Percentiles rank a stretch among this genome's conserved stretches.
Evolutionary conservation across 768 basidiomycete genomes (phyloP).

Genomic region (Suillus alpinus): DNA sequence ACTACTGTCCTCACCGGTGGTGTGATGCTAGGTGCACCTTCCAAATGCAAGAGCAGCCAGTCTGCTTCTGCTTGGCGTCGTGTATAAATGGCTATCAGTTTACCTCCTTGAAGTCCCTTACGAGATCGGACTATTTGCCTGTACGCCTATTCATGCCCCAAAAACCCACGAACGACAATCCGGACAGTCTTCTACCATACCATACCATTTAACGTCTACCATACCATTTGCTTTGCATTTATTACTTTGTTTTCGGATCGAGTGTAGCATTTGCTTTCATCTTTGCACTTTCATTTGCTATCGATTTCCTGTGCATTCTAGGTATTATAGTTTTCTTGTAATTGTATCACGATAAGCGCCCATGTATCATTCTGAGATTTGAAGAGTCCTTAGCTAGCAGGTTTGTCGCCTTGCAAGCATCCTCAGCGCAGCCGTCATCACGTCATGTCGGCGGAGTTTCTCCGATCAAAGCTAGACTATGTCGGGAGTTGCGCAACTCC

Average conservation of each 20-base stretch:
- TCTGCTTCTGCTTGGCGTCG: constrained; percentile 50
- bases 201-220: constrained; percentile 30
- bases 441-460: neutral
- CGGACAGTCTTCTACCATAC: constrained; percentile 31
- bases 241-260: constrained; percentile 21
- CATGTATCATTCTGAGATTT: neutral
- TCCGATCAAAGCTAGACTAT: neutral
- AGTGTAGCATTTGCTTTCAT: constrained; percentile 22
- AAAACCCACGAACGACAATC: constrained; percentile 23
- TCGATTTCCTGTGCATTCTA: constrained; percentile 16
- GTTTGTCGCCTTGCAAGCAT: too few relatives aligned
- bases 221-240: constrained; percentile 28
- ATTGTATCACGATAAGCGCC: constrained; percentile 9
- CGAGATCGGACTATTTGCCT: constrained; percentile 11
- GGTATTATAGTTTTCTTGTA: constrained; percentile 31
- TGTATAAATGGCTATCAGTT: constrained; percentile 31
- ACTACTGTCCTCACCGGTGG: constrained; percentile 86
- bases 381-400: neutral
- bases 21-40: constrained; percentile 72
- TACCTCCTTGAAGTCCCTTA: neutral
- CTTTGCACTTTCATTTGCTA: constrained; percentile 10
- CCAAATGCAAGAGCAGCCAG: constrained; percentile 26
- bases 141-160: constrained; percentile 23
- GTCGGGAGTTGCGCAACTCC: neutral
- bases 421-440: neutral